Conservation (phyloP, 352 stramenopile species). For the Pythium aristosporum region DNA sequence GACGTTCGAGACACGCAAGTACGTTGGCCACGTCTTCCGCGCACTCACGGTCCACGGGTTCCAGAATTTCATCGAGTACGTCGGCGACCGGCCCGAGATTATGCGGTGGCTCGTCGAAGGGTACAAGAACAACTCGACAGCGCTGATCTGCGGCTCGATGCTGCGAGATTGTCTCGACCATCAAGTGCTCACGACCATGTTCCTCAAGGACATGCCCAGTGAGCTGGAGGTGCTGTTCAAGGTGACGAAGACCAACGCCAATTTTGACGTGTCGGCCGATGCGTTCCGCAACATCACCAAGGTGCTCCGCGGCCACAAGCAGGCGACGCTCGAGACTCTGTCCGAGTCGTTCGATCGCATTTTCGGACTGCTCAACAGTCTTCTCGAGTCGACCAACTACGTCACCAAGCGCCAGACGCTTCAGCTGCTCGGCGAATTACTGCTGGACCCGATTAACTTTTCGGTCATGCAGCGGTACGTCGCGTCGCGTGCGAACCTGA, state of each 20-base stretch:
- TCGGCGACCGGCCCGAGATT: slow-evolving; percentile 61
- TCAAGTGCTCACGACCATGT: slow-evolving; percentile 54
- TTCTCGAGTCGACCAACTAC: slow-evolving; percentile 41
- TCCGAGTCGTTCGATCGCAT: slow-evolving; percentile 64
- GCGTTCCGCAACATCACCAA: slow-evolving; percentile 79
- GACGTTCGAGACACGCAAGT: slow-evolving; percentile 85
- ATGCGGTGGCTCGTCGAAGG: slow-evolving; percentile 74
- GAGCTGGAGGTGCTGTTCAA: slow-evolving; percentile 73
- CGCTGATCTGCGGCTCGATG: slow-evolving; percentile 79
- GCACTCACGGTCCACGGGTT: slow-evolving; percentile 75
- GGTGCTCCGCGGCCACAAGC: slow-evolving; percentile 66
- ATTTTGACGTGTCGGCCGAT: slow-evolving; percentile 86
- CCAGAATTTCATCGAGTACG: slow-evolving; percentile 57
- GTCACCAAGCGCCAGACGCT: slow-evolving; percentile 6
- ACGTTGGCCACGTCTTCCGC: slow-evolving; percentile 73
- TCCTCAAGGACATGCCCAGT: slow-evolving; percentile 52
- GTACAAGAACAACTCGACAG: slow-evolving; percentile 70
- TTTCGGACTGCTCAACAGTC: slow-evolving; percentile 60
- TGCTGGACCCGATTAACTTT: slow-evolving; percentile 5
- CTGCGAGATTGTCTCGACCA: slow-evolving; percentile 79
- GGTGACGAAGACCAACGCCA: slow-evolving; percentile 71
- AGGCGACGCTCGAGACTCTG: slow-evolving; percentile 45
- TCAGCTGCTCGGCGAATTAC: neutral
- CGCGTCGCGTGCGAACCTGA: slow-evolving; percentile 43
- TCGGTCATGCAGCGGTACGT: slow-evolving; percentile 4